These are phyloP conservation scores for Imleria badia DNA, from an alignment of 768 basidiomycete genomes.

Conservation along the genomic window DNA sequence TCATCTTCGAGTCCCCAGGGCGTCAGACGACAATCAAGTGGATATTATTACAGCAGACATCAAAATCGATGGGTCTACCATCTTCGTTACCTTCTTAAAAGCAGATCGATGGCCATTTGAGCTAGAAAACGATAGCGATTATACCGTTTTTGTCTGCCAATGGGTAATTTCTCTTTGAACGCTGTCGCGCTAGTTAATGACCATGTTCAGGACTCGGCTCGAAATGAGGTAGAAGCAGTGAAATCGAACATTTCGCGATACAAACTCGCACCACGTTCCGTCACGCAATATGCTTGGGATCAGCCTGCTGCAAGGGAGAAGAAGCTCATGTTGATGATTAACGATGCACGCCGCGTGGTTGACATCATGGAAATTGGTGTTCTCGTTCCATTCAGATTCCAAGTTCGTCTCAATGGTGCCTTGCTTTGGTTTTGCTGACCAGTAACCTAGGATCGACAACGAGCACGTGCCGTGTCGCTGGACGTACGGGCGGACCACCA, in stretches of 20 bases:
- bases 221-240: slow-evolving; percentile 36
- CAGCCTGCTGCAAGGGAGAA: slow-evolving; percentile 83
- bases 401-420: slow-evolving; percentile 42
- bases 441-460: slow-evolving; percentile 47
- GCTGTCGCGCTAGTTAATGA: slow-evolving; percentile 15
- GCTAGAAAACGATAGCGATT: slow-evolving; percentile 86
- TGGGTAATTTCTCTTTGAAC: slow-evolving; percentile 45
- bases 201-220: slow-evolving; percentile 43
- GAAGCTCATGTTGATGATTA: slow-evolving; percentile 64
- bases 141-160: slow-evolving; percentile 68
- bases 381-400: slow-evolving; percentile 85
- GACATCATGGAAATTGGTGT: slow-evolving; percentile 97
- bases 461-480: slow-evolving; percentile 71
- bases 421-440: slow-evolving; percentile 1
- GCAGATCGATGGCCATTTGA: slow-evolving; percentile 83
- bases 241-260: slow-evolving; percentile 48
- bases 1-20: slow-evolving; percentile 63
- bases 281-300: slow-evolving; percentile 87
- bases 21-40: slow-evolving; percentile 37
- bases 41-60: slow-evolving; percentile 75
- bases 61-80: slow-evolving; percentile 80
- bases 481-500: slow-evolving; percentile 90
- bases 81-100: slow-evolving; percentile 75
- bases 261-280: slow-evolving; percentile 53
- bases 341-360: slow-evolving; percentile 60